phyloP scores from a whole-genome alignment of 2,329 filamentous ascomycete species.

The Aulographum hederae region DNA sequence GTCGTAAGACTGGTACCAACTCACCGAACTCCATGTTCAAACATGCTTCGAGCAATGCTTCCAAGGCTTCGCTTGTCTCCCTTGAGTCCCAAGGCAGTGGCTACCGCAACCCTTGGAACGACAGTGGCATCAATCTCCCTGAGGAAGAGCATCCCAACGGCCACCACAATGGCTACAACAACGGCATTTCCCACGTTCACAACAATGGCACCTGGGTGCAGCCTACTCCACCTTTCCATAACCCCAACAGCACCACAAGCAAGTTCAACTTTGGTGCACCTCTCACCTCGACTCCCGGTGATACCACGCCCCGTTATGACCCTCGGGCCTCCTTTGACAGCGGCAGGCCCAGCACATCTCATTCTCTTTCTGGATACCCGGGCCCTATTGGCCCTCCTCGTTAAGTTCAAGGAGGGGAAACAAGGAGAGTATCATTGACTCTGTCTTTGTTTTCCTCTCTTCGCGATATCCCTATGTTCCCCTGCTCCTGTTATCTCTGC shows the following conservation, averaged over 20 bases:
- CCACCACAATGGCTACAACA: constrained; percentile 28
- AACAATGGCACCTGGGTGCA: too few relatives aligned
- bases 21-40: constrained; percentile 71
- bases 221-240: too few relatives aligned
- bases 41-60: constrained; percentile 66
- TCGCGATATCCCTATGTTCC: too few relatives aligned
- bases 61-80: constrained; percentile 87
- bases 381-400: constrained; percentile 79
- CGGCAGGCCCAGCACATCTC: constrained; percentile 81
- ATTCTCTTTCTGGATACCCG: constrained; percentile 77
- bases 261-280: too few relatives aligned
- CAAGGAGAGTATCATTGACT: too few relatives aligned
- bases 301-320: constrained; percentile 68
- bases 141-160: constrained; percentile 52
- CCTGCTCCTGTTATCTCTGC: too few relatives aligned
- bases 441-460: too few relatives aligned
- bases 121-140: constrained; percentile 83
- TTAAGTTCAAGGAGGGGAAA: too few relatives aligned
- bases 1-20: constrained; percentile 75
- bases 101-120: constrained; percentile 95
- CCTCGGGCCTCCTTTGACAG: constrained; percentile 75
- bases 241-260: too few relatives aligned
- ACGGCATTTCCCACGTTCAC: too few relatives aligned
- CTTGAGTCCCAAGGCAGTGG: constrained; percentile 91
- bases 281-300: too few relatives aligned